A percentile compares a stretch with the other conserved stretches of the same genome.
Evolutionary conservation across 169 alveolate species (phyloP).

Genomic region (Cryptosporidium meleagridis): DNA sequence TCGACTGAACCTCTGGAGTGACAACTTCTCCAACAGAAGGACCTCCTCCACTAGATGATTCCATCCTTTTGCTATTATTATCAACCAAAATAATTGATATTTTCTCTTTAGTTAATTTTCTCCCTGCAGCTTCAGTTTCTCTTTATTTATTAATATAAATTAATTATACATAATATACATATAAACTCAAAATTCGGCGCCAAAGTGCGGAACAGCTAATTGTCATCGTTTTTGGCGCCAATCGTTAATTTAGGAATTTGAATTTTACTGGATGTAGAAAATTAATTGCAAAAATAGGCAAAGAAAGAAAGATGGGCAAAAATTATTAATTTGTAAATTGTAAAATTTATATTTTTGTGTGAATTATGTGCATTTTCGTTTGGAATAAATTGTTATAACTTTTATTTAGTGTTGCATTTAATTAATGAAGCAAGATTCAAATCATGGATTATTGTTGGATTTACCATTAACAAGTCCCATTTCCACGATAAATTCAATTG

Average conservation of each 20-base stretch:
- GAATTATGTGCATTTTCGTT: neutral
- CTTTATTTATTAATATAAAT: neutral
- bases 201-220: constrained; percentile 10
- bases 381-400: neutral
- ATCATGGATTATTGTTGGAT: constrained; percentile 1
- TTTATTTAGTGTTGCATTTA: neutral
- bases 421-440: neutral
- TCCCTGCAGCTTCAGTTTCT: neutral
- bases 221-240: constrained; percentile 26
- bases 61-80: neutral
- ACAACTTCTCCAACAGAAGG: constrained; percentile 16
- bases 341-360: neutral
- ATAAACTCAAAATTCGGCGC: constrained; percentile 18
- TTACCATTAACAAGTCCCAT: constrained; percentile 48
- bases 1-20: constrained; percentile 55
- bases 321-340: neutral
- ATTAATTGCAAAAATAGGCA: constrained; percentile 15
- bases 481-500: constrained; percentile 30
- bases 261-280: constrained; percentile 2
- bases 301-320: neutral
- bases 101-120: constrained; percentile 3
- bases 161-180: too few species aligned
- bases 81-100: neutral
- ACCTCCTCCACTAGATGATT: constrained; percentile 28
- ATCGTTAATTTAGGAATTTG: neutral